Percentiles rank a stretch among this genome's conserved stretches.
Conservation (phyloP, 2,329 filamentous ascomycete species). For the Ophiocordyceps polyrhachis-furcata region DNA sequence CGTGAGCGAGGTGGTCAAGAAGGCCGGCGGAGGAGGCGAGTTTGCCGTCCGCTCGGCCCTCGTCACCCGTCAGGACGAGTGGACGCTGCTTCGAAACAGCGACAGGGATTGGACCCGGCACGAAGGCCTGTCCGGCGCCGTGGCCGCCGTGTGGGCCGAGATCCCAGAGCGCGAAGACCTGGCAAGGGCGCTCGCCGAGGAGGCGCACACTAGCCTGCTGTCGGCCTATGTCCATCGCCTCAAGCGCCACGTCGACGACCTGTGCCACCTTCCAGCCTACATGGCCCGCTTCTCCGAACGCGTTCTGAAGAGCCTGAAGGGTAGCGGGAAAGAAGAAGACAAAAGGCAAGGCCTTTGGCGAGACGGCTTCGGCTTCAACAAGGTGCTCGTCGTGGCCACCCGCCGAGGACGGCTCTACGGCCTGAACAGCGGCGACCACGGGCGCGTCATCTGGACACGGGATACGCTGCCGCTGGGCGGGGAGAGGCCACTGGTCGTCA, state of each 20-base stretch:
- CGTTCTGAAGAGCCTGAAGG: constrained; percentile 45
- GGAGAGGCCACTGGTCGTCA: constrained; percentile 44
- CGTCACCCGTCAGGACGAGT: constrained; percentile 50
- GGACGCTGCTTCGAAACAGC: constrained; percentile 70
- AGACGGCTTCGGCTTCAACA: constrained; percentile 77
- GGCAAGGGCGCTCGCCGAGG: constrained; percentile 64
- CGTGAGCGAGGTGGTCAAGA: constrained; percentile 67
- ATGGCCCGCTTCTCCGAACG: constrained; percentile 49
- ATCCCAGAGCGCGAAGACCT: constrained; percentile 55
- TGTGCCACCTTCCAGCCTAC: constrained; percentile 58
- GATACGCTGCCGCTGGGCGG: constrained; percentile 39
- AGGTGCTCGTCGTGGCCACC: constrained; percentile 66
- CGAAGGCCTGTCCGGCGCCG: constrained; percentile 65
- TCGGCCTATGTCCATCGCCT: constrained; percentile 79
- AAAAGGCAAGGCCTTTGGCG: constrained; percentile 31
- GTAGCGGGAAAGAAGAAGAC: constrained; percentile 27
- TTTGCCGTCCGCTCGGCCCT: constrained; percentile 66
- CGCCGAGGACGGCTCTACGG: constrained; percentile 62
- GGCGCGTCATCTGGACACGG: constrained; percentile 57
- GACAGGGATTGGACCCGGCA: constrained; percentile 61
- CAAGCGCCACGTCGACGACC: constrained; percentile 60
- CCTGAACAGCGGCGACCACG: constrained; percentile 57
- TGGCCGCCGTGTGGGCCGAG: constrained; percentile 66
- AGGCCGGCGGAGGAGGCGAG: constrained; percentile 33
- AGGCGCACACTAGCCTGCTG: constrained; percentile 64